Evolutionary conservation across 306 rosid genomes (phyloP).

Genomic region (Pterocarpus santalinus): DNA sequence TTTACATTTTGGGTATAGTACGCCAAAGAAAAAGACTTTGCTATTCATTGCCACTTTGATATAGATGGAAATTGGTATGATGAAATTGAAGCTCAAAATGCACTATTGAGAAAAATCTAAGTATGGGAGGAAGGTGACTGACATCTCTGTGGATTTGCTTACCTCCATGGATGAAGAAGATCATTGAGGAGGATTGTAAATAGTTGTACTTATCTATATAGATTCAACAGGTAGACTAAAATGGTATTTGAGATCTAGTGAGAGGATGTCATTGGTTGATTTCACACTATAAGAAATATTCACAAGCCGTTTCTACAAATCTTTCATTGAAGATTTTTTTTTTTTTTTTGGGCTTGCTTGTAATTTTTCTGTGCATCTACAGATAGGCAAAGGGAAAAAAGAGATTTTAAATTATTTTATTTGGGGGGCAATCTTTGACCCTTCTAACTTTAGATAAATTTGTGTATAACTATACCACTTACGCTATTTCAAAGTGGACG

Average conservation of each 20-base stretch:
- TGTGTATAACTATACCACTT: constrained; percentile 22
- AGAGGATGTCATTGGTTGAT: constrained; percentile 23
- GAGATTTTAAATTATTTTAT: constrained; percentile 38
- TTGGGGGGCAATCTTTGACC: constrained; percentile 40
- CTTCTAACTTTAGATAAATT: constrained; percentile 9
- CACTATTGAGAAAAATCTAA: constrained; percentile 50
- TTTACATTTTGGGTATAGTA: constrained; percentile 68
- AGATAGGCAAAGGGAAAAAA: constrained; percentile 14
- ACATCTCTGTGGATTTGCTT: constrained; percentile 60
- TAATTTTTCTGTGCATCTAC: constrained; percentile 52
- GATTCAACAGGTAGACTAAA: constrained; percentile 10
- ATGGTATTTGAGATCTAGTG: constrained; percentile 39
- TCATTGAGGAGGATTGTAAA: constrained; percentile 41
- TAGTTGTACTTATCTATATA: not conserved
- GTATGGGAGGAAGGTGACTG: constrained; percentile 47
- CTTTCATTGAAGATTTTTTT: constrained; percentile 61
- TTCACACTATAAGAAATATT: constrained; percentile 48
- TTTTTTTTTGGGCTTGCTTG: constrained; percentile 45
- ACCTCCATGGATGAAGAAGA: constrained; percentile 44
- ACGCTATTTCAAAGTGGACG: not conserved
- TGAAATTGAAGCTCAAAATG: constrained; percentile 68
- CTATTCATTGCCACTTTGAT: constrained; percentile 47
- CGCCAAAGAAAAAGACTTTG: constrained; percentile 63
- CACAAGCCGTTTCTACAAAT: constrained; percentile 62
- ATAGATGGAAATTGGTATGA: constrained; percentile 28